phyloP scores from a whole-genome alignment of 2,329 filamentous ascomycete genomes.

The Venturia aucupariae region DNA sequence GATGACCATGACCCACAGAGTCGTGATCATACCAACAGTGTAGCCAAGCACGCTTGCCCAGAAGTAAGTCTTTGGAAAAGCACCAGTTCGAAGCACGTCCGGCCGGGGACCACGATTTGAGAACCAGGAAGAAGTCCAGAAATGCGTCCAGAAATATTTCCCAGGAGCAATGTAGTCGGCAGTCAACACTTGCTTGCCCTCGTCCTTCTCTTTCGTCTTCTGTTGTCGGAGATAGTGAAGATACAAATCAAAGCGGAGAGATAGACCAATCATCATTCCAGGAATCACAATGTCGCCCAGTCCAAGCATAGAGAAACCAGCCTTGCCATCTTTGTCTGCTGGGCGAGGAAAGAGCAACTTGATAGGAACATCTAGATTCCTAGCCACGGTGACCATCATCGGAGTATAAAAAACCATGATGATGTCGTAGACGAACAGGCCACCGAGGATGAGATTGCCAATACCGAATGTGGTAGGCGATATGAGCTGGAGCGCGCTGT shows the following conservation, averaged over 20 bases:
- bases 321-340: conserved; percentile 24
- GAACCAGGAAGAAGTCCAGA: conserved; percentile 54
- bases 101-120: conserved; percentile 22
- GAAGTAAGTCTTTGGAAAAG: conserved; percentile 82
- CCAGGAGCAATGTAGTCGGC: conserved; percentile 22
- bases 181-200: conserved; percentile 17
- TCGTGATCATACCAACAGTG: conserved; percentile 64
- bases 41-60: conserved; percentile 69
- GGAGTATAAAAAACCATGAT: conserved; percentile 85
- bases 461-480: conserved; percentile 83
- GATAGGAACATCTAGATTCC: conserved; percentile 80
- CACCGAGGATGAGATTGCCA: conserved; percentile 65
- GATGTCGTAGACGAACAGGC: conserved; percentile 90
- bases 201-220: conserved; percentile 25
- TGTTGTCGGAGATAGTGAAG: conserved; percentile 66
- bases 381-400: conserved; percentile 81
- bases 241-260: conserved; percentile 85
- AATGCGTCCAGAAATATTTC: conserved; percentile 63
- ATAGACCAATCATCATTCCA: conserved; percentile 80
- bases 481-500: conserved; percentile 70
- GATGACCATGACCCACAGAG: conserved; percentile 65
- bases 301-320: conserved; percentile 64
- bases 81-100: conserved; percentile 22
- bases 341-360: conserved; percentile 79
- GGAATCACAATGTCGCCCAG: conserved; percentile 91